Evolutionary conservation across 192 early-diverging fungal species (phyloP).

Genomic region (Phlyctochytrium planicorne): DNA sequence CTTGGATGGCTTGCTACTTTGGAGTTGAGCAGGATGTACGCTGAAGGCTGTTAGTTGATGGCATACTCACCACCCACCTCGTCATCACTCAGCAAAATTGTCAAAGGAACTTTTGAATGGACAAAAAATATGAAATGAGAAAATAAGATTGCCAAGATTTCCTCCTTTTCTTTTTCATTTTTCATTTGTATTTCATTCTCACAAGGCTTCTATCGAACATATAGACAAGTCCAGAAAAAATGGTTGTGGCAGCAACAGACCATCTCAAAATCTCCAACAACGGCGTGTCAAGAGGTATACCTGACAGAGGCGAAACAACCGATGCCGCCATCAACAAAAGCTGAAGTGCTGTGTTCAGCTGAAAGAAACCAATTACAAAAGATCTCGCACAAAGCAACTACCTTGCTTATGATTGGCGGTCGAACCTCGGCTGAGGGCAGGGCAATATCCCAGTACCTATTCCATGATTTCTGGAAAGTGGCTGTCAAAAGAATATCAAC

Average conservation of each 20-base stretch:
- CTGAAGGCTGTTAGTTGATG: neutral
- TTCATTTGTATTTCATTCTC: conserved; percentile 84
- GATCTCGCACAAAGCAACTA: conserved; percentile 15
- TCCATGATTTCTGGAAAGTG: conserved; percentile 68
- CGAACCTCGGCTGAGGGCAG: conserved; percentile 88
- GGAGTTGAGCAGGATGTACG: neutral
- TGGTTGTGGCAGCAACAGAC: conserved; percentile 32
- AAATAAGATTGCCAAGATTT: neutral
- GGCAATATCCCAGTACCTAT: conserved; percentile 84
- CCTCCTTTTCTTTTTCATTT: neutral
- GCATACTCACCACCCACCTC: neutral
- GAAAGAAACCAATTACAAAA: conserved; percentile 15
- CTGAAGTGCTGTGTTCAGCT: conserved; percentile 85
- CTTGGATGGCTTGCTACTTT: neutral
- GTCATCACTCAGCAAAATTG: neutral
- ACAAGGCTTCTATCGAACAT: conserved; percentile 67
- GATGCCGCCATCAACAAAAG: conserved; percentile 75
- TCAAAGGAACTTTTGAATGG: neutral
- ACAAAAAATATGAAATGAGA: neutral
- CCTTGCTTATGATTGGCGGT: conserved; percentile 85
- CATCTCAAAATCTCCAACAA: conserved; percentile 64
- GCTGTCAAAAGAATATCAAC: conserved; percentile 7
- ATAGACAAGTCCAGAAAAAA: conserved; percentile 11
- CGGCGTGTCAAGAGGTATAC: conserved; percentile 51
- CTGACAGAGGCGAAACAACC: conserved; percentile 71